Evolutionary conservation across 805 yeast species (phyloP).

Genomic region (Candida ortonii): DNA sequence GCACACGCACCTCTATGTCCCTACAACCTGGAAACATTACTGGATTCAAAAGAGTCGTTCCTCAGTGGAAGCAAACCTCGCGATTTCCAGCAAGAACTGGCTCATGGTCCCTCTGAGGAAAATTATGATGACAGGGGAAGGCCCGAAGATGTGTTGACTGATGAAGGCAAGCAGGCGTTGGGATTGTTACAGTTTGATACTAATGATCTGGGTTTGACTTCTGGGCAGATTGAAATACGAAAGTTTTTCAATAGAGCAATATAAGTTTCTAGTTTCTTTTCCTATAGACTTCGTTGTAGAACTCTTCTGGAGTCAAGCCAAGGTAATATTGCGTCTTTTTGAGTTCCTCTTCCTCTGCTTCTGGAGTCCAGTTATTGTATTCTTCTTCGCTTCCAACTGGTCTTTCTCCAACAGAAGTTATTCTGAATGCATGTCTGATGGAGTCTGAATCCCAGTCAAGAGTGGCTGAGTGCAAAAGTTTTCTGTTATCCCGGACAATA

Average conservation of each 20-base stretch:
- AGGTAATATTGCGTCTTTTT: no score
- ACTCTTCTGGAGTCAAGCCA: no score
- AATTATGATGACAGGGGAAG: constrained; percentile 13
- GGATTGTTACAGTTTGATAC: constrained; percentile 30
- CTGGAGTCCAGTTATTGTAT: constrained; percentile 18
- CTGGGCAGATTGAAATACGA: constrained; percentile 30
- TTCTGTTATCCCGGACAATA: constrained; percentile 70
- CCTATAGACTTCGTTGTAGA: no score
- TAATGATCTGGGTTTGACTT: constrained; percentile 22
- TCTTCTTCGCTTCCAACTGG: constrained; percentile 37
- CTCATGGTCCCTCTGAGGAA: constrained; percentile 11
- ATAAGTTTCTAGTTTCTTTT: no score
- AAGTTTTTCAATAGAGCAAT: constrained; percentile 10
- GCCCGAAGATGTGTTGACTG: constrained; percentile 8
- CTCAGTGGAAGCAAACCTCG: constrained; percentile 7
- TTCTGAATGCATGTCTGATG: constrained; percentile 63
- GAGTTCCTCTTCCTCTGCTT: constrained; percentile 5
- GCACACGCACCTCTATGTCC: constrained; percentile 35
- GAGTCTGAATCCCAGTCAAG: constrained; percentile 62
- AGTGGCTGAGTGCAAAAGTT: constrained; percentile 60
- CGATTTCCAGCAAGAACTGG: constrained; percentile 11
- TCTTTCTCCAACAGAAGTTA: constrained; percentile 65
- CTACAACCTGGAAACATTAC: constrained; percentile 12
- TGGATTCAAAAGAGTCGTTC: constrained; percentile 8
- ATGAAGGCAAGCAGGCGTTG: constrained; percentile 27